Percentiles rank a stretch among this genome's conserved stretches.
These are phyloP conservation scores for Sclerotinia borealis DNA, from an alignment of 2,329 filamentous ascomycete genomes.

Conservation along the genomic window DNA sequence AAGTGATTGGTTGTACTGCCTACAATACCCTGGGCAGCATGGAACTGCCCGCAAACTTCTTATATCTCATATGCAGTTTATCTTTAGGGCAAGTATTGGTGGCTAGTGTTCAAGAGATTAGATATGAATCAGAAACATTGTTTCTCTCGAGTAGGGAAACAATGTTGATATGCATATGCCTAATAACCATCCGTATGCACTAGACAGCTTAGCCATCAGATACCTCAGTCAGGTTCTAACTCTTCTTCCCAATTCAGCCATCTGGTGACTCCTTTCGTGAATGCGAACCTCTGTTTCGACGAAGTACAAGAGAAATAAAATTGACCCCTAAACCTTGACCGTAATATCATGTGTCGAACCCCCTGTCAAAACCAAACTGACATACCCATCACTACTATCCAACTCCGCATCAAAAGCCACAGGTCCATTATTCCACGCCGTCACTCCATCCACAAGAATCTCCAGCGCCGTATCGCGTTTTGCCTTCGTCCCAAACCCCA, in stretches of 20 bases:
- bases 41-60: no score
- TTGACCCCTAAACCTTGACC: background rate
- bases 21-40: background rate
- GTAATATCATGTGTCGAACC: background rate
- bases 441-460: constrained; percentile 19
- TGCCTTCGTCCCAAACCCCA: constrained; percentile 4
- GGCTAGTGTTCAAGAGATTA: background rate
- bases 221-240: no score
- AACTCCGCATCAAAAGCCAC: background rate
- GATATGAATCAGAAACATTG: background rate
- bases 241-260: no score
- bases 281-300: background rate
- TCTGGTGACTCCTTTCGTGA: background rate
- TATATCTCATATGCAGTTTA: background rate
- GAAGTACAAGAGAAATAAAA: background rate
- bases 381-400: constrained; percentile 4
- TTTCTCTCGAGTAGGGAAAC: background rate
- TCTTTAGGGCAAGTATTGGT: no score
- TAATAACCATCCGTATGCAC: background rate
- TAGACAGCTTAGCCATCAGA: background rate
- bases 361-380: constrained; percentile 6
- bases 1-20: no score
- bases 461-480: background rate
- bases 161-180: background rate
- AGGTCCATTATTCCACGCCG: constrained; percentile 9